Percentiles rank a stretch among this genome's conserved stretches.
These are phyloP conservation scores for Taphrina confusa DNA, from an alignment of 1,139 yeast genomes.

Conservation along the genomic window DNA sequence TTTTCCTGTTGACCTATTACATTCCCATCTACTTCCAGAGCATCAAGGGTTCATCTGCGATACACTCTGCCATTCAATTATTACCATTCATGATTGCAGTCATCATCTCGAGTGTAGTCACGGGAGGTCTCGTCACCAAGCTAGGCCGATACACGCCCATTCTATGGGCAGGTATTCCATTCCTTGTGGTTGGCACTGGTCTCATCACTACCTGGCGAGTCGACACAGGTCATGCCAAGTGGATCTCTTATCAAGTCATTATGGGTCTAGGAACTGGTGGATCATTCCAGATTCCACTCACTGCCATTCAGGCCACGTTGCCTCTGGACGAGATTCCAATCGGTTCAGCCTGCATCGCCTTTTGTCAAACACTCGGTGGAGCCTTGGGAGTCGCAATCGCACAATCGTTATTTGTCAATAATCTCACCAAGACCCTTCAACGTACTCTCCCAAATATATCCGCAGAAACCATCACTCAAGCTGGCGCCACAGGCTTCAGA, in stretches of 20 bases:
- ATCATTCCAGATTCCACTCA: constrained; percentile 55
- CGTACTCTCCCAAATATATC: not conserved
- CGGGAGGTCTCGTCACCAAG: constrained; percentile 54
- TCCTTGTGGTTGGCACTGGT: constrained; percentile 59
- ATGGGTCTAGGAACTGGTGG: constrained; percentile 60
- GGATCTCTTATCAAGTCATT: constrained; percentile 58
- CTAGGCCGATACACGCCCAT: constrained; percentile 56
- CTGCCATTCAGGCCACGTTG: constrained; percentile 36
- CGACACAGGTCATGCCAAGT: constrained; percentile 47
- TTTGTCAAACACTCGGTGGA: constrained; percentile 36
- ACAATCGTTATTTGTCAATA: constrained; percentile 31
- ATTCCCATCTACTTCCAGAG: constrained; percentile 61
- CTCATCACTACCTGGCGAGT: constrained; percentile 51
- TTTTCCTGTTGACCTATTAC: constrained; percentile 53
- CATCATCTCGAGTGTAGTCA: constrained; percentile 52
- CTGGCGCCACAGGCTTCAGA: constrained; percentile 26
- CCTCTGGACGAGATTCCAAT: constrained; percentile 33
- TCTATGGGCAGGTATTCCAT: constrained; percentile 51
- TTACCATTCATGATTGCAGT: constrained; percentile 60
- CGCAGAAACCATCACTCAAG: constrained; percentile 40
- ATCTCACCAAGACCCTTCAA: constrained; percentile 11
- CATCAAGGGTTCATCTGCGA: constrained; percentile 52
- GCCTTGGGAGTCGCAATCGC: constrained; percentile 36
- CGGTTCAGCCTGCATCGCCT: constrained; percentile 34
- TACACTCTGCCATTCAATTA: constrained; percentile 60